Evolutionary conservation across 1,284 basidiomycete genomes (phyloP), one percentile per base, ranked within the genome.

Genomic region (Leccinum solheimii): DNA sequence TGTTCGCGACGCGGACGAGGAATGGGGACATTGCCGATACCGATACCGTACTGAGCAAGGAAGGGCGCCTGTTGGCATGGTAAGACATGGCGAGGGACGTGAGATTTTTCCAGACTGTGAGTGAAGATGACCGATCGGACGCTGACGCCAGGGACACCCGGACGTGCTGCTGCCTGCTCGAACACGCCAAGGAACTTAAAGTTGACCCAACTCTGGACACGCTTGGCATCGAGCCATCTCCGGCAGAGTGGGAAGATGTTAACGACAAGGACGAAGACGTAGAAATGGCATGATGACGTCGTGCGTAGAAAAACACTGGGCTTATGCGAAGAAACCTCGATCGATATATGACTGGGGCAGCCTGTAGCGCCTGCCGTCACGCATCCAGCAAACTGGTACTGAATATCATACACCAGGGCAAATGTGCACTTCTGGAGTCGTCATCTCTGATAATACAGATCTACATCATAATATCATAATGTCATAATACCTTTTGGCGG

Each of bases 11-110:
- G 70, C 82, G 85, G 63, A 83, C 84, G 16, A 81, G 83, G 62
- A 85, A 86, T 64, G 81, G 75, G 36, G 84, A 81, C n/a, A 81
- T 78, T 14, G 5, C 48, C 10, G 48, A 49, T 26, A 83, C 40
- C 23, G 58, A 58, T 2, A 30, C 43, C 2, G 69, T 52, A 30
- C 52, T 66, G 8, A 64, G 49, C 43, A 62, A 68, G 26, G 72
- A 81, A 43, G 75, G 86, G 4, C 85, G 86, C 56, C 85, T 83
- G 13, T 70, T 92, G 60, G 81, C 82, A 5, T 91, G 89, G 83
- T 83, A 89, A 70, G 93, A 96, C 66, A 86, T 95, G 61, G 91
- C 86, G 34, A 85, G 84, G 62, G 94, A 96, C 73, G 80, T 91
- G 0, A 81, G 91, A 93, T 91, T 13, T 95, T 92, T 76, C 10